Conservation (phyloP, 1,139 yeast species). For the Zhuliangozyma blackwelliae region DNA sequence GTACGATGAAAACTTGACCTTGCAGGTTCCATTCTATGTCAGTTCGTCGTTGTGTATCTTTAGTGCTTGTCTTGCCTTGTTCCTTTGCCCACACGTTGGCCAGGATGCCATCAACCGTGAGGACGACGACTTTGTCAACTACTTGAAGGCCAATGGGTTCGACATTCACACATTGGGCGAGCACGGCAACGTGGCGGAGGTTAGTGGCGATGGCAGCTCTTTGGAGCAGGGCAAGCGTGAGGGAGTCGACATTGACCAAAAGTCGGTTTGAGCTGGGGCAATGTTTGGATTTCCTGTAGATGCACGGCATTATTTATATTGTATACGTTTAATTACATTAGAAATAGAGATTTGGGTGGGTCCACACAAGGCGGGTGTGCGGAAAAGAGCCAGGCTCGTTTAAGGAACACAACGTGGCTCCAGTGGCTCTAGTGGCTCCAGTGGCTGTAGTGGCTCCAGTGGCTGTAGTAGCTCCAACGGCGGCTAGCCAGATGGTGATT, state of each 20-base stretch:
- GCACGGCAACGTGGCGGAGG: conserved; percentile 2
- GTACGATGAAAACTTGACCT: conserved; percentile 37
- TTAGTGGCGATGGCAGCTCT: conserved; percentile 1
- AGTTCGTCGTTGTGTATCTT: conserved; percentile 73
- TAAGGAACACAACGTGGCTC: too few relatives aligned
- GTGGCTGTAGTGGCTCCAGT: too few relatives aligned
- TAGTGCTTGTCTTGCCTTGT: conserved; percentile 63
- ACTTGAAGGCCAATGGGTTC: conserved; percentile 56
- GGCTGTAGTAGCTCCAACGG: too few relatives aligned
- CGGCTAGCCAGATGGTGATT: too few relatives aligned
- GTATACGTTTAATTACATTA: too few relatives aligned
- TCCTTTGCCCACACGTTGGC: conserved; percentile 74
- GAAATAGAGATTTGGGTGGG: neutral
- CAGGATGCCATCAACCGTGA: conserved; percentile 80
- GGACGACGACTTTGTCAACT: conserved; percentile 64
- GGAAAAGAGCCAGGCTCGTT: too few relatives aligned
- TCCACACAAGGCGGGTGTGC: too few relatives aligned
- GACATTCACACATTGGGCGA: conserved; percentile 50
- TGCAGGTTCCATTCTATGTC: conserved; percentile 77
- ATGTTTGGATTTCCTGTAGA: neutral
- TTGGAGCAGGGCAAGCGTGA: conserved; percentile 1
- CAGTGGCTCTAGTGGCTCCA: too few relatives aligned
- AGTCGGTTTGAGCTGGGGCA: neutral
- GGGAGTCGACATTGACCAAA: conserved; percentile 1
- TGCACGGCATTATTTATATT: too few relatives aligned